Base-by-base conservation (phyloP, 2,329 filamentous ascomycete species). In the Exophiala alcalophila region DNA sequence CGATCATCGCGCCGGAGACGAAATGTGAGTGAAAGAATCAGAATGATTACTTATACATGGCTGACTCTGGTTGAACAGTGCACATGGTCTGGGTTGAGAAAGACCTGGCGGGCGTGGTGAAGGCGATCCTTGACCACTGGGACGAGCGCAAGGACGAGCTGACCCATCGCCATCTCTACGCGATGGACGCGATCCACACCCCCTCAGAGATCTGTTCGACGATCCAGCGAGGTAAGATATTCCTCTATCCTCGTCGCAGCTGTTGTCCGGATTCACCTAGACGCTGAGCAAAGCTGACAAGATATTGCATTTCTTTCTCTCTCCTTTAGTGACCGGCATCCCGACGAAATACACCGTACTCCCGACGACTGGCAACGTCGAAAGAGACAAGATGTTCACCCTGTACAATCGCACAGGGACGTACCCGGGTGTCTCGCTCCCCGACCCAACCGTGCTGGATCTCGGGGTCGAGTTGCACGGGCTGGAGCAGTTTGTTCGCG, bases 331-430 rank as follows among this genome's bases (percentile, higher is more conserved):
- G 3, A 45, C 53, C 15, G 50, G 52, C 5, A 47, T 50, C n/a
- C 48, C 47, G 12, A 36, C 40, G 11, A 51, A 37, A 26, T 57
- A 49, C 20, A 37, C 41, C 8, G 38, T 54, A 18, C 25, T 49
- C n/a, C 47, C 53, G 12, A 50, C 52, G 26, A 55, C 53, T 10
- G 55, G 55, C 19, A 49, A 56, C 24, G 35, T 33, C 11, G 52
- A 53, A 37, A 49, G 55, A 9, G 55, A 57, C 35, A 56, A 50
- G 26, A 56, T 57, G 53, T 51, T 53, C 33, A 46, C 50, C 18
- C 30, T 57, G 21, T 57, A 57, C 44, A 57, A 57, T 43, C 44
- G 36, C 21, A 47, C 47, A 9, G 52, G 52, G 5, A 57, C 53
- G 18, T 57, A 57, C 35, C 42, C 39, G 10, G 47, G 45, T 2